A percentile compares a stretch with the other conserved stretches of the same genome.
Conservation (phyloP, 441 rosid genomes). For the Adansonia grandidieri region DNA sequence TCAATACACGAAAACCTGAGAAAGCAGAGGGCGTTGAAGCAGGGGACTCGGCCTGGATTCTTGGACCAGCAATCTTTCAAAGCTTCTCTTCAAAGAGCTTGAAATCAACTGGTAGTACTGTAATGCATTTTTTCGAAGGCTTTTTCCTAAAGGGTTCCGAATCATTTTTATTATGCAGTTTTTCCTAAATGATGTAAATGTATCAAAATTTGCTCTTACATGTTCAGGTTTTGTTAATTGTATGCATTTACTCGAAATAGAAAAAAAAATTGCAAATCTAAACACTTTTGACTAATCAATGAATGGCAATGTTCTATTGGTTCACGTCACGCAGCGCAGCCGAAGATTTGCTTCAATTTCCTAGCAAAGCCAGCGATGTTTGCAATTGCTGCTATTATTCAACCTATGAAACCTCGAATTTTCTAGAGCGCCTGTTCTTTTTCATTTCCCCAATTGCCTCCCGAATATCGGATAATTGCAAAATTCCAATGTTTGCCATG, state of each 20-base stretch:
- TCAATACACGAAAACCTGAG: conserved; percentile 53
- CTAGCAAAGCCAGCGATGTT: not conserved
- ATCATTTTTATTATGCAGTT: not conserved
- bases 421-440: not conserved
- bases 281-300: too few relatives aligned
- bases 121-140: not conserved
- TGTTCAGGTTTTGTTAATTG: not conserved
- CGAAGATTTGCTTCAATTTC: not conserved
- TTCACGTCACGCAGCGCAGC: not conserved
- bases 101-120: not conserved
- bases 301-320: conserved; percentile 27
- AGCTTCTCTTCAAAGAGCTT: conserved; percentile 16
- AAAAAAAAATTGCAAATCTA: not conserved
- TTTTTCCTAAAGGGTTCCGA: not conserved
- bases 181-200: conserved; percentile 1
- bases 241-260: not conserved
- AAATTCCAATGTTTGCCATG: not conserved
- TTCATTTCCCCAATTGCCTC: not conserved
- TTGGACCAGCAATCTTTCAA: conserved; percentile 19
- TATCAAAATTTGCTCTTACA: not conserved
- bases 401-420: not conserved
- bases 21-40: conserved; percentile 53
- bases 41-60: conserved; percentile 35
- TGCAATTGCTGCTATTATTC: not conserved
- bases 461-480: not conserved